Evolutionary conservation across 1,139 yeast species (phyloP).

Genomic region (Barnettozyma hawaiiensis): DNA sequence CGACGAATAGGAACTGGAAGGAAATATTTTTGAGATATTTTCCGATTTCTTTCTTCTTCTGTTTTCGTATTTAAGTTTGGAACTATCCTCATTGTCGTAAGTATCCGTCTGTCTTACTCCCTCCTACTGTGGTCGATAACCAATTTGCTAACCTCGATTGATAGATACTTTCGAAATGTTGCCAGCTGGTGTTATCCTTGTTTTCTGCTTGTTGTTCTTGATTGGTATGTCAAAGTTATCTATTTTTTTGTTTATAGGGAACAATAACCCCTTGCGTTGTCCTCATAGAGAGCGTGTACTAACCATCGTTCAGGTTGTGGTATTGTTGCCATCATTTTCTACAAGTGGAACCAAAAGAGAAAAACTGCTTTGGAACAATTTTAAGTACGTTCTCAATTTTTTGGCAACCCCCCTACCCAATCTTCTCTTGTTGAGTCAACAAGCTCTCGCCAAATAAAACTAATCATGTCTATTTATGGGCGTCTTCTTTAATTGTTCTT

Average conservation of each 20-base stretch:
- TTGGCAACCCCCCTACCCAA: too few species aligned
- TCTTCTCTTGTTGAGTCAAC: too few species aligned
- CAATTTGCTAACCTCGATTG: conserved; percentile 1
- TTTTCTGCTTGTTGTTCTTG: conserved; percentile 41
- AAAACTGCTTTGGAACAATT: conserved; percentile 36
- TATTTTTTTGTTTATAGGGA: too few species aligned
- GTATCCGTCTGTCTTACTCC: background rate
- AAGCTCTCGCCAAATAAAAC: too few species aligned
- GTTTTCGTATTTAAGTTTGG: background rate
- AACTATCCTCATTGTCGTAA: conserved; percentile 2
- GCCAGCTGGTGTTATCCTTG: conserved; percentile 51
- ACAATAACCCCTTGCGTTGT: background rate
- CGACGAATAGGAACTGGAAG: conserved; percentile 5
- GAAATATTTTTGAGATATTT: conserved; percentile 6
- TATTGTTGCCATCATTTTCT: conserved; percentile 27
- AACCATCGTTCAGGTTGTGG: conserved; percentile 24
- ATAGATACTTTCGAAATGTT: conserved; percentile 31
- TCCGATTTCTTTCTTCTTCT: conserved; percentile 6
- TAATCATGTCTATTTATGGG: background rate
- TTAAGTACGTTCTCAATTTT: conserved; percentile 20
- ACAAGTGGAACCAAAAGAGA: conserved; percentile 33
- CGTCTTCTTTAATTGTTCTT: background rate
- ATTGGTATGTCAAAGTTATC: conserved; percentile 33
- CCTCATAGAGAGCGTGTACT: too few species aligned
- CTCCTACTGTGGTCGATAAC: background rate